Conservation (phyloP, 2,329 filamentous ascomycete species). For the Chaetoscypha palmicola region DNA sequence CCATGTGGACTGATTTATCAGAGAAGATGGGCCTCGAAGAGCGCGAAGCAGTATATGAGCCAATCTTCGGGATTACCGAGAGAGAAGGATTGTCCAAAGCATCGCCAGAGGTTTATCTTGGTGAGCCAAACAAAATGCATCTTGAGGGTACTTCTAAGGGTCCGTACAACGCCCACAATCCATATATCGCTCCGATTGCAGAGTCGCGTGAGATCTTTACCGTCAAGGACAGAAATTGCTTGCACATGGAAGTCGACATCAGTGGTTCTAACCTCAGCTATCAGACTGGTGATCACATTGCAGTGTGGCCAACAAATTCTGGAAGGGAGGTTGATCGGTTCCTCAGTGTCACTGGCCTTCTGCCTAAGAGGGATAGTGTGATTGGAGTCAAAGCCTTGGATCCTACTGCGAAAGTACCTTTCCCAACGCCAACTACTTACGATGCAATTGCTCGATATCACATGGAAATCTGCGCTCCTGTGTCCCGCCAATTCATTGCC, state of each 20-base stretch:
- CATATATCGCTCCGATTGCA: constrained; percentile 87
- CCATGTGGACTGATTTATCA: constrained; percentile 87
- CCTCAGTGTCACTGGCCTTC: constrained; percentile 68
- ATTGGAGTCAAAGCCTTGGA: constrained; percentile 88
- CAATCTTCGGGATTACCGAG: constrained; percentile 77
- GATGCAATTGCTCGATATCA: constrained; percentile 91
- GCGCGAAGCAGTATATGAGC: constrained; percentile 92
- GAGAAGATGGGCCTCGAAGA: constrained; percentile 85
- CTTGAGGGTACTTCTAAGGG: constrained; percentile 78
- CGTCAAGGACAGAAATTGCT: constrained; percentile 84
- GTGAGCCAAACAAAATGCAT: constrained; percentile 94
- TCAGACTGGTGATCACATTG: constrained; percentile 95
- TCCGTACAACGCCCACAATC: constrained; percentile 94
- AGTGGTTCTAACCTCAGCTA: constrained; percentile 84
- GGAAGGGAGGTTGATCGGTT: constrained; percentile 89
- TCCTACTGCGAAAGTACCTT: constrained; percentile 92
- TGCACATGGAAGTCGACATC: constrained; percentile 93
- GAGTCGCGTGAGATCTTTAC: constrained; percentile 89
- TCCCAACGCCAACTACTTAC: constrained; percentile 94
- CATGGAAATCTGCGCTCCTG: constrained; percentile 90
- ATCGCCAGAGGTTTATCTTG: constrained; percentile 79
- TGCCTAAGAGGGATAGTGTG: constrained; percentile 70
- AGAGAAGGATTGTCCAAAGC: constrained; percentile 66
- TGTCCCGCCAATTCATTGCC: constrained; percentile 91
- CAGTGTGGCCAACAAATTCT: constrained; percentile 93